A percentile compares a stretch with the other conserved stretches of the same genome.
Conservation (phyloP, 805 yeast species). For the Myxozyma sirexii region DNA sequence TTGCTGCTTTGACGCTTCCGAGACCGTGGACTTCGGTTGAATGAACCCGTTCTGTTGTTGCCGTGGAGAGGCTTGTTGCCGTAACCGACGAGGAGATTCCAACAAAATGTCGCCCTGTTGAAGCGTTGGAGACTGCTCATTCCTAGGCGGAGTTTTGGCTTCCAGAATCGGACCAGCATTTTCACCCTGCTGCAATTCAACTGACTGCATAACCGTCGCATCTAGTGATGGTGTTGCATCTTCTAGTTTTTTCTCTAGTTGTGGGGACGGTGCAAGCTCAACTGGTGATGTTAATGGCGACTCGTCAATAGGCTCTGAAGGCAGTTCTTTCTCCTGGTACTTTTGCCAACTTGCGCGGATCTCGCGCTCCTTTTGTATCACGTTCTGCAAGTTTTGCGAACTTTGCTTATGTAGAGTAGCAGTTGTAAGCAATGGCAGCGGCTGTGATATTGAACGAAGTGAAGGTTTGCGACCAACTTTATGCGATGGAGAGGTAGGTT, state of each 20-base stretch:
- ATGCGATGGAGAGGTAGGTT: slow-evolving; percentile 27
- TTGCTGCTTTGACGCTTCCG: background rate
- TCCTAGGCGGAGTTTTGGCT: background rate
- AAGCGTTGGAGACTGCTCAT: background rate
- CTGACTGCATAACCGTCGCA: slow-evolving; percentile 3
- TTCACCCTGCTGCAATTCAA: background rate
- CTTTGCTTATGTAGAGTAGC: slow-evolving; percentile 7
- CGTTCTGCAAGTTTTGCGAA: slow-evolving; percentile 22
- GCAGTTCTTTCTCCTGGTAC: slow-evolving; percentile 28
- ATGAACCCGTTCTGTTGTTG: slow-evolving; percentile 16
- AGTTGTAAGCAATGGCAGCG: background rate
- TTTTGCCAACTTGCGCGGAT: slow-evolving; percentile 18
- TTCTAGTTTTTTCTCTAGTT: background rate
- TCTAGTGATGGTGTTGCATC: background rate
- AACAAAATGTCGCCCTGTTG: slow-evolving; percentile 7
- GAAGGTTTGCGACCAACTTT: background rate
- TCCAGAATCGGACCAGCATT: background rate
- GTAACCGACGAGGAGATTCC: slow-evolving; percentile 24
- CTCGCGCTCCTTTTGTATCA: slow-evolving; percentile 15
- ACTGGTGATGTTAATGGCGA: slow-evolving; percentile 9
- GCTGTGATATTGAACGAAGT: slow-evolving; percentile 12
- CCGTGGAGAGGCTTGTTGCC: slow-evolving; percentile 18
- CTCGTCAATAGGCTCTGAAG: slow-evolving; percentile 26
- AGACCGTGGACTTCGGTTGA: background rate
- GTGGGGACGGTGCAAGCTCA: slow-evolving; percentile 8